These are phyloP conservation scores for Gymnopilus junonius DNA, from an alignment of 768 basidiomycete species.

Conservation along the genomic window DNA sequence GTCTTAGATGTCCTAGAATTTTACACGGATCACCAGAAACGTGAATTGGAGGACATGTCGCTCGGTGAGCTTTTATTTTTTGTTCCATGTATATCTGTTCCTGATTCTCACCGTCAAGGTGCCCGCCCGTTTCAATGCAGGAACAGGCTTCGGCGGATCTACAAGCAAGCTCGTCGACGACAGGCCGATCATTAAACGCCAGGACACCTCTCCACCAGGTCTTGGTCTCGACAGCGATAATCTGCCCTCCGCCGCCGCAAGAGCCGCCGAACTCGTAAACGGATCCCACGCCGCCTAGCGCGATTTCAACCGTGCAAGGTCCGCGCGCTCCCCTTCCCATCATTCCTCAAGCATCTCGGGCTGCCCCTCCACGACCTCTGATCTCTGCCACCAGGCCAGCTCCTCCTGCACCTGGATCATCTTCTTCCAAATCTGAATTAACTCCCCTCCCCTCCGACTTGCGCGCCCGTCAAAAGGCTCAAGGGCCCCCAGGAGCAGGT, in stretches of 20 bases:
- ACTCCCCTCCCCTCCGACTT: slow-evolving; percentile 69
- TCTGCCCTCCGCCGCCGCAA: slow-evolving; percentile 51
- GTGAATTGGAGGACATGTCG: slow-evolving; percentile 72
- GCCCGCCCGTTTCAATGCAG: slow-evolving; percentile 87
- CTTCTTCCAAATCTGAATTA: slow-evolving; percentile 52
- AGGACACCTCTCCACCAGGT: slow-evolving; percentile 46
- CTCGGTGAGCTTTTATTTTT: slow-evolving; percentile 31
- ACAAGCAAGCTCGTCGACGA: slow-evolving; percentile 42
- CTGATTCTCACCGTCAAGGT: slow-evolving; percentile 31
- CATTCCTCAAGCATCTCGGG: slow-evolving; percentile 34
- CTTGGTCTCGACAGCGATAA: slow-evolving; percentile 46
- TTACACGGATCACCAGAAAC: slow-evolving; percentile 96
- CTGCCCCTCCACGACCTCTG: slow-evolving; percentile 33
- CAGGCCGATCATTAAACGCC: slow-evolving; percentile 36
- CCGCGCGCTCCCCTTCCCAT: slow-evolving; percentile 31
- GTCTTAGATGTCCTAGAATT: slow-evolving; percentile 98
- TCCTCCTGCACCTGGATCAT: slow-evolving; percentile 62
- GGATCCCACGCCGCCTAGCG: slow-evolving; percentile 46
- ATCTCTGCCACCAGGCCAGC: slow-evolving; percentile 64
- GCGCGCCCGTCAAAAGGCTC: slow-evolving; percentile 64
- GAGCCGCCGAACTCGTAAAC: slow-evolving; percentile 67
- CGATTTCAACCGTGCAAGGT: slow-evolving; percentile 36
- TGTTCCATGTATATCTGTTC: slow-evolving; percentile 29
- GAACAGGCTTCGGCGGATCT: slow-evolving; percentile 85
- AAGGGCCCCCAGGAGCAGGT: slow-evolving; percentile 46